Conservation (phyloP, 2,329 filamentous ascomycete species). For the Botryotinia convoluta region DNA sequence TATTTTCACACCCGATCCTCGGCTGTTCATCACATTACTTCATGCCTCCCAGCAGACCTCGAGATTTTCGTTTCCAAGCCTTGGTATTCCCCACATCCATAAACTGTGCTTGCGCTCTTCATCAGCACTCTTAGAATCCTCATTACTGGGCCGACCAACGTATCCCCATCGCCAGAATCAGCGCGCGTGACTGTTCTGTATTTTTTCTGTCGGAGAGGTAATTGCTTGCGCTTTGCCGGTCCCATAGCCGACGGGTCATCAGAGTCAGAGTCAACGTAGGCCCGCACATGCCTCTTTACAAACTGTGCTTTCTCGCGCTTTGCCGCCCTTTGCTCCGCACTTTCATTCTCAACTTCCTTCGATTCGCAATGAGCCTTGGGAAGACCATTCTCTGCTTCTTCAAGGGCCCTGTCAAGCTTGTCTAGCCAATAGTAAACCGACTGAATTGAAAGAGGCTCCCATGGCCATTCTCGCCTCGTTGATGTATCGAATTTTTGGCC, state of each 20-base stretch:
- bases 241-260: background rate
- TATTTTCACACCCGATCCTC: background rate
- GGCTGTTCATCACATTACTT: background rate
- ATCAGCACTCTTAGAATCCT: background rate
- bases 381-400: background rate
- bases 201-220: background rate
- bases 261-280: background rate
- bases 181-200: background rate
- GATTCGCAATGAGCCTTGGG: background rate
- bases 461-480: background rate
- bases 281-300: background rate
- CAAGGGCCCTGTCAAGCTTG: background rate
- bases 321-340: background rate
- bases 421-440: background rate
- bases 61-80: background rate
- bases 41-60: background rate
- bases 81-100: background rate
- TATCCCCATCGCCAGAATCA: background rate
- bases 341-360: background rate
- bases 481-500: background rate
- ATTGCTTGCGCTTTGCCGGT: background rate
- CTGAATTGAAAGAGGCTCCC: background rate
- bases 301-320: background rate
- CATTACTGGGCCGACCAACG: accelerated
- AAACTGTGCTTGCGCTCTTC: background rate